Conservation (phyloP, 257 asterid genomes). For the Plantago elongata region DNA sequence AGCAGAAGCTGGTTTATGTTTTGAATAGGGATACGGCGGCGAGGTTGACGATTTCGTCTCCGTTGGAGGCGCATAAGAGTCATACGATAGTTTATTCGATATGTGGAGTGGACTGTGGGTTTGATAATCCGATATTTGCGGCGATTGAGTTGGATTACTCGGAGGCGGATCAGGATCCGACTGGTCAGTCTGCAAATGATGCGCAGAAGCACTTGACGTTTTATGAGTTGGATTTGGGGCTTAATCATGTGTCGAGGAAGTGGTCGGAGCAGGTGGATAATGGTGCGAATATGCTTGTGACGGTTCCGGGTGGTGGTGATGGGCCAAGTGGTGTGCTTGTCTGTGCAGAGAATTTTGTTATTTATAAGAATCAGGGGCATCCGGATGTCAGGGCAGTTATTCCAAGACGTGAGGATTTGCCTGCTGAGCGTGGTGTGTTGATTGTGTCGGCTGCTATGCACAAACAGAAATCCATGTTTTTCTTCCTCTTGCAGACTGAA, state of each 20-base stretch:
- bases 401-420: constrained; percentile 91
- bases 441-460: constrained; percentile 94
- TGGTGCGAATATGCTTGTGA: constrained; percentile 95
- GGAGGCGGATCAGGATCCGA: constrained; percentile 96
- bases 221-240: constrained; percentile 93
- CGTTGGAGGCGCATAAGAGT: constrained; percentile 95
- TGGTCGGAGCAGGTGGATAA: constrained; percentile 97
- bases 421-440: constrained; percentile 95
- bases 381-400: constrained; percentile 92
- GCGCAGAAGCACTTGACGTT: constrained; percentile 92
- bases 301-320: constrained; percentile 99
- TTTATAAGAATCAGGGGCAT: constrained; percentile 95
- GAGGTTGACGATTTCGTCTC: constrained; percentile 89
- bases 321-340: constrained; percentile 99
- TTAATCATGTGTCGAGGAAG: constrained; percentile 95
- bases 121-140: constrained; percentile 94
- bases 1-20: constrained; percentile 97
- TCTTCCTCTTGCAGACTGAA: constrained; percentile 96
- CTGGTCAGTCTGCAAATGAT: constrained; percentile 88
- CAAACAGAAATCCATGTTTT: constrained; percentile 93
- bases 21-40: constrained; percentile 96
- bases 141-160: constrained; percentile 93
- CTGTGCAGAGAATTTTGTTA: constrained; percentile 94
- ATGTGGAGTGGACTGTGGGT: constrained; percentile 95
- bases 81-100: constrained; percentile 78